Conservation (phyloP, 2,329 filamentous ascomycete species). For the Claviceps spartinae region DNA sequence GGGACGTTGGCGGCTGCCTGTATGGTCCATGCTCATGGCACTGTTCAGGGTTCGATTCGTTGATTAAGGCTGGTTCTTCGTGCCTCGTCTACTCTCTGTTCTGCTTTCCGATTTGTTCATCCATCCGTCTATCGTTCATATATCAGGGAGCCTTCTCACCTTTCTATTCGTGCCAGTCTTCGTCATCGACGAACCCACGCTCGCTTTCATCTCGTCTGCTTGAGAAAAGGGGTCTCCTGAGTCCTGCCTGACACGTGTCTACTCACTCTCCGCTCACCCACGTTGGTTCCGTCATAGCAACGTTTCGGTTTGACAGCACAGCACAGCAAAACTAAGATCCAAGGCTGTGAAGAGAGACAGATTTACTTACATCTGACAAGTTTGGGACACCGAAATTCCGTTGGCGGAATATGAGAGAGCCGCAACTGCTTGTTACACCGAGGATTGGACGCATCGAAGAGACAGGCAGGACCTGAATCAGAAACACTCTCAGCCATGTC, state of each 20-base stretch:
- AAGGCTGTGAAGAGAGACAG: neutral
- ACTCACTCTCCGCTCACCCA: neutral
- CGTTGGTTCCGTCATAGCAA: neutral
- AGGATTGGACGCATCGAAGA: slow-evolving; percentile 3
- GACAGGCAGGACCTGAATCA: neutral
- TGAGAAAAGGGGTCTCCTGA: slow-evolving; percentile 1
- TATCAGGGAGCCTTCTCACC: neutral
- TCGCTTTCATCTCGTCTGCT: neutral
- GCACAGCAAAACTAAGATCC: neutral
- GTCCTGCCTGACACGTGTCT: slow-evolving; percentile 1
- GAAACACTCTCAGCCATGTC: slow-evolving; percentile 1
- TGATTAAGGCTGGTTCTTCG: neutral
- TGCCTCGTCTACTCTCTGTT: neutral
- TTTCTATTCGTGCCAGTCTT: neutral
- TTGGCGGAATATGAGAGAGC: slow-evolving; percentile 7
- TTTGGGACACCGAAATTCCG: neutral
- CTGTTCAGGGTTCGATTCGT: neutral
- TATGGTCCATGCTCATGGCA: neutral
- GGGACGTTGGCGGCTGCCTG: neutral
- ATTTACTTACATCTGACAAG: neutral
- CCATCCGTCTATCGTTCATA: neutral
- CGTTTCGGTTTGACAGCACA: neutral
- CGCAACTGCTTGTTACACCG: neutral
- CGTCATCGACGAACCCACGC: neutral
- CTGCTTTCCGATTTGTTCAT: neutral